phyloP scores from a whole-genome alignment of 495 filamentous ascomycete species.

The Sordaria brevicollis region DNA sequence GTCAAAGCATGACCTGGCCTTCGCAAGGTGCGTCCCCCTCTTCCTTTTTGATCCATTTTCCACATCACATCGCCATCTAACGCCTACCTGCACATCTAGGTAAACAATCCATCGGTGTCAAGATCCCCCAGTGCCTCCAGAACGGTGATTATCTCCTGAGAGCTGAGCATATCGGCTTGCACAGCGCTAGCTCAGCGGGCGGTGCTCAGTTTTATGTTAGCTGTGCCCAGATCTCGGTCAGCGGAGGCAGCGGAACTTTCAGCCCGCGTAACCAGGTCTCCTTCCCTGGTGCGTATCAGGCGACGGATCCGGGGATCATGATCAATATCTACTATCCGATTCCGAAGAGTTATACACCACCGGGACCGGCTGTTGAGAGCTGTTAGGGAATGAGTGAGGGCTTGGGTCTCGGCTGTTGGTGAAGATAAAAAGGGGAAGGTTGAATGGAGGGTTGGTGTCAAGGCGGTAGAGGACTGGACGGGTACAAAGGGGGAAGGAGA shows the following conservation, averaged over 20 bases:
- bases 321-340: slow-evolving; percentile 41
- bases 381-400: slow-evolving; percentile 7
- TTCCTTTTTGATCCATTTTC: not conserved
- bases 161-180: slow-evolving; percentile 47
- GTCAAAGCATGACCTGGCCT: slow-evolving; percentile 33
- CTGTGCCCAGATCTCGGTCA: slow-evolving; percentile 35
- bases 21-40: slow-evolving; percentile 22
- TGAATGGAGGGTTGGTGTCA: too few species aligned
- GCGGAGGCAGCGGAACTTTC: slow-evolving; percentile 27
- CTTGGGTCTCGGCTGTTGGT: not conserved
- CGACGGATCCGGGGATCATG: slow-evolving; percentile 33
- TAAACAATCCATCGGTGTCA: slow-evolving; percentile 28
- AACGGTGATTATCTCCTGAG: slow-evolving; percentile 50
- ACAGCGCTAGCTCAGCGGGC: slow-evolving; percentile 29
- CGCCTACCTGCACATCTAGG: slow-evolving; percentile 3
- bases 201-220: slow-evolving; percentile 49
- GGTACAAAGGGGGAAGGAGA: not conserved
- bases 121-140: slow-evolving; percentile 37
- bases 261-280: slow-evolving; percentile 26
- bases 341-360: slow-evolving; percentile 26
- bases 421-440: not conserved
- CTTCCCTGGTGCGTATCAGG: slow-evolving; percentile 34
- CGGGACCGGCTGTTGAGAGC: slow-evolving; percentile 22
- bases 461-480: too few species aligned
- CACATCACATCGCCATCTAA: not conserved